Evolutionary conservation across 352 stramenopile species (phyloP).

Genomic region (Pythium folliculosum): DNA sequence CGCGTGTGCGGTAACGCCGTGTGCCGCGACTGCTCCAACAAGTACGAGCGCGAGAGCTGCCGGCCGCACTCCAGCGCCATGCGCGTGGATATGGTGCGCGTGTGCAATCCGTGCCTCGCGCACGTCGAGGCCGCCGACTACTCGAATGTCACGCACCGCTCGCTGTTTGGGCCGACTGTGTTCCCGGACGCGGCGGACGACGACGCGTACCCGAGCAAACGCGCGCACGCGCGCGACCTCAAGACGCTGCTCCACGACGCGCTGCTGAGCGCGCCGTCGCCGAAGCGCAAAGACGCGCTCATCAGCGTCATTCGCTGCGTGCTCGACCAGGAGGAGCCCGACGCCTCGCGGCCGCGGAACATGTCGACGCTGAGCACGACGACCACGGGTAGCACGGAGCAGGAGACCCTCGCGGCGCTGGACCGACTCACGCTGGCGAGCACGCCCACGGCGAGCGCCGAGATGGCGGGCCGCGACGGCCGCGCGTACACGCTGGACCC

Average conservation of each 20-base stretch:
- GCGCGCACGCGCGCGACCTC: slow-evolving; percentile 32
- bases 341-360: neutral
- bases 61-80: neutral
- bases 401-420: neutral
- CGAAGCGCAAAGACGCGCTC: slow-evolving; percentile 40
- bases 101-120: slow-evolving; percentile 56
- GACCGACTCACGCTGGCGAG: neutral
- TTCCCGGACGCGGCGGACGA: slow-evolving; percentile 24
- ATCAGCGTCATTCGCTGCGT: slow-evolving; percentile 53
- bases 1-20: slow-evolving; percentile 60
- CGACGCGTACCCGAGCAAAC: neutral
- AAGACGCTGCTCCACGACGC: slow-evolving; percentile 43
- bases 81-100: slow-evolving; percentile 31
- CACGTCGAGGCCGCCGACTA: slow-evolving; percentile 64
- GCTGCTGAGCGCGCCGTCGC: slow-evolving; percentile 29
- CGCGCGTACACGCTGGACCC: slow-evolving; percentile 38
- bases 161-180: slow-evolving; percentile 29
- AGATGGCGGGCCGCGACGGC: slow-evolving; percentile 43
- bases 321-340: slow-evolving; percentile 38
- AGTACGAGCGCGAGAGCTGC: slow-evolving; percentile 26
- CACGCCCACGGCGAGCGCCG: slow-evolving; percentile 36
- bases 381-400: neutral
- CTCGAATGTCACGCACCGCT: slow-evolving; percentile 16
- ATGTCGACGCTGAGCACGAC: slow-evolving; percentile 1
- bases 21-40: slow-evolving; percentile 45